Evolutionary conservation across 192 early-diverging fungal genomes (phyloP).

Genomic region (Coemansia sp.): DNA sequence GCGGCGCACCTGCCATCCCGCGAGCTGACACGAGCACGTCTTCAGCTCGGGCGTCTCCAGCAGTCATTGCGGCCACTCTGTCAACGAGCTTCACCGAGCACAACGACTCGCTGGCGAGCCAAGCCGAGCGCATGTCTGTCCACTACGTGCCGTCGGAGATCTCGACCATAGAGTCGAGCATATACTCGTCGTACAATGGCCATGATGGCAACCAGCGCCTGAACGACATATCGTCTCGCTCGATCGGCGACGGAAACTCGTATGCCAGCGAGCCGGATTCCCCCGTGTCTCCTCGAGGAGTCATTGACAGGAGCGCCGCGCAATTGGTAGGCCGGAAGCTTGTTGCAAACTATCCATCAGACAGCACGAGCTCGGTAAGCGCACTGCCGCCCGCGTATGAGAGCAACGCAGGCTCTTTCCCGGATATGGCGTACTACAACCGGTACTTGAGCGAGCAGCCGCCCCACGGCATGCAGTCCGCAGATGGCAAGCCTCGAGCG

Average conservation of each 20-base stretch:
- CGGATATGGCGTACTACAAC: conserved; percentile 12
- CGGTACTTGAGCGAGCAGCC: conserved; percentile 10
- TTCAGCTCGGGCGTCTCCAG: conserved; percentile 21
- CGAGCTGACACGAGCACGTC: not conserved
- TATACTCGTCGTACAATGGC: conserved; percentile 46
- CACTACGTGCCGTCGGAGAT: conserved; percentile 51
- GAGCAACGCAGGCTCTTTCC: not conserved
- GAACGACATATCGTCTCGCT: conserved; percentile 33
- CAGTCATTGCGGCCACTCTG: conserved; percentile 38
- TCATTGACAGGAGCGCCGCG: not conserved
- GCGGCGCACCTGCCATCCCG: not conserved
- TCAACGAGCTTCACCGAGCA: conserved; percentile 50
- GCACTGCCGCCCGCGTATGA: not conserved
- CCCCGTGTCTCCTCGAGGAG: conserved; percentile 17
- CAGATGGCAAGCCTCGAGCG: conserved; percentile 20
- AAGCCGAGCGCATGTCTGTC: conserved; percentile 30
- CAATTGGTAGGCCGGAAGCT: conserved; percentile 1
- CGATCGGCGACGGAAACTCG: conserved; percentile 42
- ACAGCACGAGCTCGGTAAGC: not conserved
- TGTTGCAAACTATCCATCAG: not conserved
- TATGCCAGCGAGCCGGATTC: conserved; percentile 47
- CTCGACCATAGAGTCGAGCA: conserved; percentile 56
- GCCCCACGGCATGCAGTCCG: conserved; percentile 11
- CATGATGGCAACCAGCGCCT: conserved; percentile 16
- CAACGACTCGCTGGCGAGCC: conserved; percentile 25